Percentiles rank a stretch among this genome's conserved stretches.
These are phyloP conservation scores for Bauhinia variegata DNA, from an alignment of 306 rosid species.

Conservation along the genomic window DNA sequence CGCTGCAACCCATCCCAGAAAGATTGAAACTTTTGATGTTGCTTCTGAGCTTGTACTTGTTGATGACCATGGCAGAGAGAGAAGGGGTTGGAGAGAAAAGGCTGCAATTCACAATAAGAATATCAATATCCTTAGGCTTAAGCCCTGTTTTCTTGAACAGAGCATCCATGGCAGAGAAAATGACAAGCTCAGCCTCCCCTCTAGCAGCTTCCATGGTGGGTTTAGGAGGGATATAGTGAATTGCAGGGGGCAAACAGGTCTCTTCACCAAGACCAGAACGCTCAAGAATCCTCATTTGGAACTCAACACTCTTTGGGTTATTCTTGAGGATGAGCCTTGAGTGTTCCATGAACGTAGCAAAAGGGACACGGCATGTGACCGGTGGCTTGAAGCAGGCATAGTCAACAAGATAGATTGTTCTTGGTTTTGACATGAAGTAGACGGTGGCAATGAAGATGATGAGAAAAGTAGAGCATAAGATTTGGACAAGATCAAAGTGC, in stretches of 20 bases:
- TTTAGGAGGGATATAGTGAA: slow-evolving; percentile 85
- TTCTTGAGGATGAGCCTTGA: slow-evolving; percentile 68
- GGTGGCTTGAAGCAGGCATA: slow-evolving; percentile 95
- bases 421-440: slow-evolving; percentile 87
- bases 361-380: slow-evolving; percentile 81
- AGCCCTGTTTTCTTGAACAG: slow-evolving; percentile 65
- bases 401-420: slow-evolving; percentile 81
- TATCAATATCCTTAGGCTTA: slow-evolving; percentile 83
- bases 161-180: slow-evolving; percentile 82
- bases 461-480: slow-evolving; percentile 76
- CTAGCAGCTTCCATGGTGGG: slow-evolving; percentile 90
- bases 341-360: slow-evolving; percentile 97
- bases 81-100: slow-evolving; percentile 92
- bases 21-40: slow-evolving; percentile 83
- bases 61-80: slow-evolving; percentile 83
- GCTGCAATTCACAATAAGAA: slow-evolving; percentile 80
- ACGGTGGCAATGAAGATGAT: slow-evolving; percentile 72
- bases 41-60: slow-evolving; percentile 82
- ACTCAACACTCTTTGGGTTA: slow-evolving; percentile 89
- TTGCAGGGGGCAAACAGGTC: slow-evolving; percentile 78
- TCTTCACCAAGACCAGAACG: slow-evolving; percentile 91
- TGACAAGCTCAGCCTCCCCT: slow-evolving; percentile 83
- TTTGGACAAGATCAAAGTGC: slow-evolving; percentile 67
- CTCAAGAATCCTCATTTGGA: slow-evolving; percentile 89
- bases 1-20: slow-evolving; percentile 98